Evolutionary conservation across 768 basidiomycete species (phyloP).

Genomic region (Naganishia friedmannii): DNA sequence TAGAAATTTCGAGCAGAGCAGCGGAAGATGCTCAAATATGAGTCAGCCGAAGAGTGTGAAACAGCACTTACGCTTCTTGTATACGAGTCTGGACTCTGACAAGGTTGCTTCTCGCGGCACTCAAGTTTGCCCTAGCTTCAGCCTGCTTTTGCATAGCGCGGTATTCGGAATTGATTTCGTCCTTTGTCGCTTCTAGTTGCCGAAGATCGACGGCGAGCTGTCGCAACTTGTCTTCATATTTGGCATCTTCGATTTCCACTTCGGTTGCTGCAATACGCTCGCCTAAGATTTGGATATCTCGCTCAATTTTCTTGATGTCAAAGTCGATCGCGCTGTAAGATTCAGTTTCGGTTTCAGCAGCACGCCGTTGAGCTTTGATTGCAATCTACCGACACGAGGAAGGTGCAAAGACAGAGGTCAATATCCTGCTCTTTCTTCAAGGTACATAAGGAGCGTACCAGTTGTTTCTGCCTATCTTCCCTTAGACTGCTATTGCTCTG

Average conservation of each 20-base stretch:
- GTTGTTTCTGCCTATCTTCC: conserved; percentile 24
- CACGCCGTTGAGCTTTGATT: background rate
- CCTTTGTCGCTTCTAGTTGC: conserved; percentile 66
- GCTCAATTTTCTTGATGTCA: conserved; percentile 59
- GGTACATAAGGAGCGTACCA: background rate
- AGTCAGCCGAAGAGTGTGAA: background rate
- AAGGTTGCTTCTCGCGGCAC: conserved; percentile 68
- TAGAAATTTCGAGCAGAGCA: conserved; percentile 46
- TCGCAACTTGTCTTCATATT: conserved; percentile 46
- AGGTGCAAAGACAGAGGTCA: background rate
- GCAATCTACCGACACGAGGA: background rate
- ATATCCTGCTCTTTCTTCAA: background rate
- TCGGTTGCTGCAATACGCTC: conserved; percentile 36
- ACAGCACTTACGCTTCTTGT: conserved; percentile 61
- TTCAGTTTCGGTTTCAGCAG: conserved; percentile 39
- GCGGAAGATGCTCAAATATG: background rate
- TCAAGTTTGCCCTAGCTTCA: conserved; percentile 73
- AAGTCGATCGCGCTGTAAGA: conserved; percentile 47
- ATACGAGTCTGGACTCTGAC: conserved; percentile 66
- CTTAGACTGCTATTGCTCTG: conserved; percentile 20
- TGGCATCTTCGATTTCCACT: conserved; percentile 43
- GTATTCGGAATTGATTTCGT: conserved; percentile 68
- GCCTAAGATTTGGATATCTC: conserved; percentile 37
- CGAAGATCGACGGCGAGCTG: conserved; percentile 54
- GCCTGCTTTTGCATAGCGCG: conserved; percentile 71